Conservation (phyloP, 106 monocot genomes). For the Chionographis japonica region DNA sequence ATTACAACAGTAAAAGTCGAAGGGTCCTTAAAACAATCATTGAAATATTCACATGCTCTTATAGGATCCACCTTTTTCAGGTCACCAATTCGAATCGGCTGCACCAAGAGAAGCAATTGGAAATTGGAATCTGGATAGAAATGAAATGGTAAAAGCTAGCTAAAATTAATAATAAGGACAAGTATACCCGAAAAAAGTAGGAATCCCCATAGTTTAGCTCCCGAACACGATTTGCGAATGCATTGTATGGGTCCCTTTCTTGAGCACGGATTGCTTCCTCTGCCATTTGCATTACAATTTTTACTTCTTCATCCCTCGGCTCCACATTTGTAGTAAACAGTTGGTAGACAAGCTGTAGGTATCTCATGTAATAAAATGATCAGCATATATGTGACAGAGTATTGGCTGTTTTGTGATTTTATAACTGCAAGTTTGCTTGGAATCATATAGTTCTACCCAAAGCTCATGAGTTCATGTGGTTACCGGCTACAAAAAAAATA, state of each 20-base stretch:
- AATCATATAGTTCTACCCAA: no score
- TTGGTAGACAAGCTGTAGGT: slow-evolving; percentile 92
- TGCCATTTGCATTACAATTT: slow-evolving; percentile 99
- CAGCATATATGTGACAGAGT: background rate
- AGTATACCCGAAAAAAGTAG: slow-evolving; percentile 81
- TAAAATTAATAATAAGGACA: slow-evolving; percentile 2
- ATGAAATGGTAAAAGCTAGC: background rate
- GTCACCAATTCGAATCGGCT: slow-evolving; percentile 89
- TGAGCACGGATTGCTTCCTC: slow-evolving; percentile 97
- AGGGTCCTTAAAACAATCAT: slow-evolving; percentile 85
- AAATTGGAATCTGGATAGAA: slow-evolving; percentile 3
- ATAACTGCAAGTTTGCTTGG: no score
- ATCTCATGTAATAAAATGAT: background rate
- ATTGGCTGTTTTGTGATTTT: background rate
- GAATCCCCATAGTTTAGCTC: slow-evolving; percentile 96
- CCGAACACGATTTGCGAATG: slow-evolving; percentile 85
- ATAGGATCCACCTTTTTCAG: slow-evolving; percentile 85
- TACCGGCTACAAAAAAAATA: no score
- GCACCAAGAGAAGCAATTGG: slow-evolving; percentile 23
- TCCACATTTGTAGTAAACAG: slow-evolving; percentile 83
- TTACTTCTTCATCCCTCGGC: slow-evolving; percentile 95
- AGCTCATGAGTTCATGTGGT: no score
- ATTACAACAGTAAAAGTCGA: slow-evolving; percentile 92
- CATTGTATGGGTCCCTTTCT: slow-evolving; percentile 98
- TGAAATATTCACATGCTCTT: slow-evolving; percentile 93